phyloP scores from a whole-genome alignment of 1,139 yeast genomes.

The Debaryomyces psychrophilus region DNA sequence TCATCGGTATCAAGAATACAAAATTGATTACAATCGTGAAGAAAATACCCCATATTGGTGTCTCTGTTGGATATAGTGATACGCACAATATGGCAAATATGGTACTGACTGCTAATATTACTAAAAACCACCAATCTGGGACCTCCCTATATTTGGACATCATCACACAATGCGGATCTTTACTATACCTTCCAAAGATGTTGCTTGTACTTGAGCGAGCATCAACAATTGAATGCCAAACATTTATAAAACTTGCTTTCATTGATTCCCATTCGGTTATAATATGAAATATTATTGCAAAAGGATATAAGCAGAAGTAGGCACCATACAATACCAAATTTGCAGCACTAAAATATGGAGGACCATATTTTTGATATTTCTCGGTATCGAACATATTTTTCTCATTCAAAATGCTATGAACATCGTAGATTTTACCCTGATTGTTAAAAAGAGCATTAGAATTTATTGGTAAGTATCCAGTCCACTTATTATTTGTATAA shows the following conservation, averaged over 20 bases:
- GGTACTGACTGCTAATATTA: conserved; percentile 33
- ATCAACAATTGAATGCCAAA: conserved; percentile 36
- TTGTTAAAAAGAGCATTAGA: conserved; percentile 42
- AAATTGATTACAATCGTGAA: conserved; percentile 40
- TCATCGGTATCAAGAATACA: conserved; percentile 38
- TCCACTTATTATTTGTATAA: conserved; percentile 44
- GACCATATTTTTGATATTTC: conserved; percentile 39
- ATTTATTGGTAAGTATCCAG: conserved; percentile 44
- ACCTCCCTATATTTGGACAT: conserved; percentile 43
- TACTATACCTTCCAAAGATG: conserved; percentile 23
- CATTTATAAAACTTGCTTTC: conserved; percentile 42
- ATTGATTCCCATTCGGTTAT: conserved; percentile 49
- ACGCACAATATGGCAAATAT: conserved; percentile 36
- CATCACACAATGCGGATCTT: conserved; percentile 47
- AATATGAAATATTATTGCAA: conserved; percentile 43
- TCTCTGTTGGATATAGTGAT: conserved; percentile 36
- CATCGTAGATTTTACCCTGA: conserved; percentile 36
- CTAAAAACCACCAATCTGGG: conserved; percentile 46
- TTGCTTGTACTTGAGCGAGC: conserved; percentile 26
- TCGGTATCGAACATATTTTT: conserved; percentile 34
- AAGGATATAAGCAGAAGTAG: conserved; percentile 44
- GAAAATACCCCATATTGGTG: conserved; percentile 43
- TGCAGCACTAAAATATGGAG: conserved; percentile 49
- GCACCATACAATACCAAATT: conserved; percentile 48
- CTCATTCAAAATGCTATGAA: conserved; percentile 36